A percentile compares a stretch with the other conserved stretches of the same genome.
Conservation (phyloP, 2,329 filamentous ascomycete species). For the Gaeumannomyces tritici region DNA sequence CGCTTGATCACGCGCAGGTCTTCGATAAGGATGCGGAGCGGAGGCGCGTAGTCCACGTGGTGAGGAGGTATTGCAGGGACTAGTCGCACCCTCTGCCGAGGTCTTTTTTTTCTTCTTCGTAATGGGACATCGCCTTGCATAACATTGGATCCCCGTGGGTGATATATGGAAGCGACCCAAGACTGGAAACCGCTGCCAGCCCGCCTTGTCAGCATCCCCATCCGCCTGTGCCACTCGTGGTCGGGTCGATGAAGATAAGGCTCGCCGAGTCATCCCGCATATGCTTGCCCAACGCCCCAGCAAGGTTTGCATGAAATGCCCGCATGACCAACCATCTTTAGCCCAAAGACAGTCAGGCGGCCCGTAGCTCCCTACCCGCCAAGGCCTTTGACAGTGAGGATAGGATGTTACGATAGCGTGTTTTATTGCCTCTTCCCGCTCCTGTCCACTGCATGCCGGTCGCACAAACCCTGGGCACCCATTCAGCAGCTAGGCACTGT, state of each 20-base stretch:
- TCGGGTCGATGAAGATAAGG: not conserved
- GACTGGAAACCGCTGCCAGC: not conserved
- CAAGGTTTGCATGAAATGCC: not conserved
- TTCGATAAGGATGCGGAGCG: constrained; percentile 28
- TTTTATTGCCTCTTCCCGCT: not conserved
- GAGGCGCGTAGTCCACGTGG: not conserved
- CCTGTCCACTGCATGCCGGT: not conserved
- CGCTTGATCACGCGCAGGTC: constrained; percentile 54
- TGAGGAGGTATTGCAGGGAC: constrained; percentile 2
- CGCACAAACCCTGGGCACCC: not conserved
- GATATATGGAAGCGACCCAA: not conserved
- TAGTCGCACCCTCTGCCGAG: not conserved
- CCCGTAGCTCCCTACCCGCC: no score
- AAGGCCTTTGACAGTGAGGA: not conserved
- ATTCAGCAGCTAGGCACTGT: not conserved
- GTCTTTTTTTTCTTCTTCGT: not conserved
- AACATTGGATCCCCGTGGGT: not conserved
- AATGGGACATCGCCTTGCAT: not conserved
- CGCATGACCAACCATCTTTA: not conserved
- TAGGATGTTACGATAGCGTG: not conserved
- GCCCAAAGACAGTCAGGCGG: not conserved
- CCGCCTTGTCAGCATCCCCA: not conserved
- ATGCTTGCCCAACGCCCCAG: not conserved
- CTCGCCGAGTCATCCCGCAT: not conserved
- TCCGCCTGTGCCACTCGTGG: not conserved